Evolutionary conservation across 2,329 filamentous ascomycete genomes (phyloP).

Genomic region (Pyrenophora teres): DNA sequence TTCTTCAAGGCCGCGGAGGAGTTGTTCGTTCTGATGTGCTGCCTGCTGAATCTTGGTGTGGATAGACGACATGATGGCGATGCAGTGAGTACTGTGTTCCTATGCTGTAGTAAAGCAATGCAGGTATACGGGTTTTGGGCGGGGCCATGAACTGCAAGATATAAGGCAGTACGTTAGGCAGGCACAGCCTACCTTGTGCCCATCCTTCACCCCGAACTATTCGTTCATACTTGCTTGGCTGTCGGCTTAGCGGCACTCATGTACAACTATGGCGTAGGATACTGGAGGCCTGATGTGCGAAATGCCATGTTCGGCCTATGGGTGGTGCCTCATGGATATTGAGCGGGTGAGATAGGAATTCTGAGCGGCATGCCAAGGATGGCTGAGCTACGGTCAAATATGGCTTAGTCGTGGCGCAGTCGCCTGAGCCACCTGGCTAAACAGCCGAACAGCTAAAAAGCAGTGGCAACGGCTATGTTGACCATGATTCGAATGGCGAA

Average conservation of each 20-base stretch:
- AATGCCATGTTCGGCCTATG: not conserved
- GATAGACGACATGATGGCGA: conserved; percentile 26
- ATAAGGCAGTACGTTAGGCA: not conserved
- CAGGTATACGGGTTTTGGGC: not conserved
- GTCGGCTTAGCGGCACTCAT: conserved; percentile 10
- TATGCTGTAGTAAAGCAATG: not conserved
- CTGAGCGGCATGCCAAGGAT: conserved; percentile 9
- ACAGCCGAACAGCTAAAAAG: not conserved
- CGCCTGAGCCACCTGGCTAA: not conserved
- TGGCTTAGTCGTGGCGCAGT: conserved; percentile 11
- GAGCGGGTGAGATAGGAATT: not conserved
- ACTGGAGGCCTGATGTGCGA: conserved; percentile 19
- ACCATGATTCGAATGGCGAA: too few relatives aligned
- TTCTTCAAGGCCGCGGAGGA: conserved; percentile 35
- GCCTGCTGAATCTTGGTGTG: conserved; percentile 35
- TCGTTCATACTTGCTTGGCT: conserved; percentile 14
- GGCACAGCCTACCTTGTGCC: conserved; percentile 5
- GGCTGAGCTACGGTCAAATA: conserved; percentile 4
- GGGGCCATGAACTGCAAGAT: not conserved
- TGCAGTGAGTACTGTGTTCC: not conserved
- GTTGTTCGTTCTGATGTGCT: conserved; percentile 29
- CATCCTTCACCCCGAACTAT: not conserved
- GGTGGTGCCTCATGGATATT: conserved; percentile 5
- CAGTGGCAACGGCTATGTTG: conserved; percentile 2
- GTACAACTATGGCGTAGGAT: conserved; percentile 8